Evolutionary conservation across 768 basidiomycete genomes (phyloP), one percentile per base, ranked within the genome.

Genomic region (Inosperma sp.): DNA sequence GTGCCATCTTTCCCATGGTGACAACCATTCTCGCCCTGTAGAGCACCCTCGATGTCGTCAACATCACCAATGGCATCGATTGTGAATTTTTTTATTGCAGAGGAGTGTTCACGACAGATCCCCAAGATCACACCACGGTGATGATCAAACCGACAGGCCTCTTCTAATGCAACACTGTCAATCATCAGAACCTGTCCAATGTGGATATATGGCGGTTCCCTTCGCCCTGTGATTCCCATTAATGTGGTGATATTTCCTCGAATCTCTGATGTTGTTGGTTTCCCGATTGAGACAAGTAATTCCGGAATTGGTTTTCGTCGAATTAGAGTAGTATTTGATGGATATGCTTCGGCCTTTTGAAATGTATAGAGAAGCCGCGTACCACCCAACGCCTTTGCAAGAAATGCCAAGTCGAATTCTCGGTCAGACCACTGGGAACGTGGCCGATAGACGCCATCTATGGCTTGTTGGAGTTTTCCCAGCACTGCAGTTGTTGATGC

Each of bases 151-250:
- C 61, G 55, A 25, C 49, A 41, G 5, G 31, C 47, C 26, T 56
- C 56, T 29, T 68, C 66, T 0, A 66, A 9, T 26, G 65, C 61
- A 13, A 64, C 48, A 5, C 62, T 64, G 57, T 67, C 66, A 30
- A 66, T 56, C 52, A 56, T 63, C 0, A 65, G 25, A 3, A 58
- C 41, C 16, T 59, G 56, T 5, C 63, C 63, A 7, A 44, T 14
- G 13, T 19, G 30, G 31, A 37, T 51, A 13, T 8, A 10, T 3
- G 59, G 56, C n/a, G 54, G 54, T 5, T 36, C 29, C 2, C 49
- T 47, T 44, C 7, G 35, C 34, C 57, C 54, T 9, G 36, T 37
- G 5, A 49, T 30, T 14, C 55, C 53, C 4, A 63, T 31, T 12
- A 62, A 49, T 12, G 35, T 16, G 3, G 7, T 7, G 10, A 65